Base-by-base conservation (phyloP, 768 basidiomycete species). In the Lyophyllum atratum region DNA sequence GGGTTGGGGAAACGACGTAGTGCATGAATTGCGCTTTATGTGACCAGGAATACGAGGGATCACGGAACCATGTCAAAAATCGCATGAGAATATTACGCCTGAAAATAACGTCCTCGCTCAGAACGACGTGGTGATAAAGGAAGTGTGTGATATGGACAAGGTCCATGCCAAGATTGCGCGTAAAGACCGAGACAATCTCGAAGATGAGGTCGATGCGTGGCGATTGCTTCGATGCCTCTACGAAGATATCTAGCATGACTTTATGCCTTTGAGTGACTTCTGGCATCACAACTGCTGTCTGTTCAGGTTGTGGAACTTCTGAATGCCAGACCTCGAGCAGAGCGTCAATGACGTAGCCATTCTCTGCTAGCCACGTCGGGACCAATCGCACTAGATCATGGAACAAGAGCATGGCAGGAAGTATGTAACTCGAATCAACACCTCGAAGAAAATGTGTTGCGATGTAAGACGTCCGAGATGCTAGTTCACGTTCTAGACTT, bases 191-290 rank as follows among this genome's bases (percentile, higher is more conserved):
- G 47, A 92, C 85, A 34, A 97, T 76, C 55, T 95, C 93, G 70
- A 97, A 97, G 10, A 98, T 74, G 7, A 99, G 75, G 64, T 96
- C 92, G 46, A 97, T 83, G 44, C 93, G 89, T 42, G 87, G 84
- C n/a, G 83, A 80, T 52, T 84, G 80, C 60, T 86, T 77, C 45
- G 93, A 76, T 0, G 85, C 84, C 52, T 84, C 82, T 61, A 86
- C 84, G 72, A 98, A 94, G 58, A 98, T 85, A 5, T 84, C 80
- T 39, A 93, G 72, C 63, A 94, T 80, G 47, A 92, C 71, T 5
- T 81, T 77, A 60, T 89, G 85, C 55, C 85, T 77, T 56, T 84
- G 85, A 15, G 81, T 77, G 42, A 78, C 66, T 26, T 89, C 85
- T 1, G 78, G 77, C 22, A 76, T 60, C 49, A 77, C 69, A 39